Percentiles rank a stretch among this genome's conserved stretches.
Evolutionary conservation across 768 basidiomycete genomes (phyloP).

Genomic region (Gymnopilus dilepis): DNA sequence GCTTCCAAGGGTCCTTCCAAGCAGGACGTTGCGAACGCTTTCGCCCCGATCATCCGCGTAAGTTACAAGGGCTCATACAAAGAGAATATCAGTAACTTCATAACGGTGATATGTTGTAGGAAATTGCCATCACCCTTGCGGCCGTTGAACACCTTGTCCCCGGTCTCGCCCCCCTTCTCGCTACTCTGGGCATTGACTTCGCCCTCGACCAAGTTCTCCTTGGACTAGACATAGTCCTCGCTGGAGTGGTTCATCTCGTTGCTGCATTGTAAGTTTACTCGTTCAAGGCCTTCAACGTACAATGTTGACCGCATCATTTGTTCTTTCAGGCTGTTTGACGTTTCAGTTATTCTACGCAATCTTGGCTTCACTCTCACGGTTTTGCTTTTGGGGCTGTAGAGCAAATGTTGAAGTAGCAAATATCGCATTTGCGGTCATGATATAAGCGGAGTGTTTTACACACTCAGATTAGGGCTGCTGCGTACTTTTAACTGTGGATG

Average conservation of each 20-base stretch:
- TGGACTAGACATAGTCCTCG: background rate
- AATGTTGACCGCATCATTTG: background rate
- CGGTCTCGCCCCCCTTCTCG: conserved; percentile 1
- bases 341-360: background rate
- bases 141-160: conserved; percentile 3
- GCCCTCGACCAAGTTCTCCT: conserved; percentile 6
- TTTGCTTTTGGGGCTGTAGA: background rate
- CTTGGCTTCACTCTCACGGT: background rate
- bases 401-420: background rate
- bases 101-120: too few relatives aligned
- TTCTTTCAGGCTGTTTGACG: background rate
- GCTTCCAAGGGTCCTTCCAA: background rate
- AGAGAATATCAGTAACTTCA: too few relatives aligned
- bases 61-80: background rate
- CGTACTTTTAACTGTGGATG: too few relatives aligned
- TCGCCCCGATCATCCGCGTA: conserved; percentile 4
- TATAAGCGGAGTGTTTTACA: too few relatives aligned
- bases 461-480: too few relatives aligned
- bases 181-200: conserved; percentile 6
- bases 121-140: conserved; percentile 4
- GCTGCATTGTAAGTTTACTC: background rate
- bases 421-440: background rate
- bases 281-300: too few relatives aligned
- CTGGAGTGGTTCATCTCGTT: conserved; percentile 5
- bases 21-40: background rate